These are phyloP conservation scores for Epichloe scottii DNA, from an alignment of 2,329 filamentous ascomycete genomes.

Conservation along the genomic window DNA sequence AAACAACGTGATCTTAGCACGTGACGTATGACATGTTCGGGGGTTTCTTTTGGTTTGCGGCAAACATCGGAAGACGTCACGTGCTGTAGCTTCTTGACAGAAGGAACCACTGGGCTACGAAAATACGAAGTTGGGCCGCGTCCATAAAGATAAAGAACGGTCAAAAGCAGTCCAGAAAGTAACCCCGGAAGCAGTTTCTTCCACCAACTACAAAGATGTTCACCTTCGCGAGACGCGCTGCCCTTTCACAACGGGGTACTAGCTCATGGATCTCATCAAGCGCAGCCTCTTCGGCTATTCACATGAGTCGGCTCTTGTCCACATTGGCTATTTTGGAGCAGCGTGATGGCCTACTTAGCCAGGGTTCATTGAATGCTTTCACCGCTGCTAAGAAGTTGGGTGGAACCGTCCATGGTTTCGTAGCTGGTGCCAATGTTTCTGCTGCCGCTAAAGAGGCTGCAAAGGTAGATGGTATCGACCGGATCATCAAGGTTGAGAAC, in stretches of 20 bases:
- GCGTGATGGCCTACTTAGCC: slow-evolving; percentile 74
- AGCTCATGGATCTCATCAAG: neutral
- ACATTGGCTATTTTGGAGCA: slow-evolving; percentile 90
- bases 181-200: neutral
- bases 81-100: neutral
- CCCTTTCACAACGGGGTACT: slow-evolving; percentile 4
- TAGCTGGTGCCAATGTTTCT: slow-evolving; percentile 72
- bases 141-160: slow-evolving; percentile 7
- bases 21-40: neutral
- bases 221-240: slow-evolving; percentile 17
- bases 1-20: slow-evolving; percentile 3
- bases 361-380: slow-evolving; percentile 70
- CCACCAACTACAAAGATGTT: slow-evolving; percentile 15
- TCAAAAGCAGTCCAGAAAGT: neutral
- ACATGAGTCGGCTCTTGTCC: slow-evolving; percentile 39
- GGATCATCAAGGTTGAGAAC: slow-evolving; percentile 82
- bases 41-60: neutral
- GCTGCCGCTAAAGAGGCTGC: slow-evolving; percentile 68
- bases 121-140: slow-evolving; percentile 13
- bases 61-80: neutral
- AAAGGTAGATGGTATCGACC: slow-evolving; percentile 82
- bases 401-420: slow-evolving; percentile 71
- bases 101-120: neutral
- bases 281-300: neutral
- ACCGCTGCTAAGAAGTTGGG: slow-evolving; percentile 80